These are phyloP conservation scores for Xerocomus spinulosus DNA, from an alignment of 768 basidiomycete species.

Conservation along the genomic window DNA sequence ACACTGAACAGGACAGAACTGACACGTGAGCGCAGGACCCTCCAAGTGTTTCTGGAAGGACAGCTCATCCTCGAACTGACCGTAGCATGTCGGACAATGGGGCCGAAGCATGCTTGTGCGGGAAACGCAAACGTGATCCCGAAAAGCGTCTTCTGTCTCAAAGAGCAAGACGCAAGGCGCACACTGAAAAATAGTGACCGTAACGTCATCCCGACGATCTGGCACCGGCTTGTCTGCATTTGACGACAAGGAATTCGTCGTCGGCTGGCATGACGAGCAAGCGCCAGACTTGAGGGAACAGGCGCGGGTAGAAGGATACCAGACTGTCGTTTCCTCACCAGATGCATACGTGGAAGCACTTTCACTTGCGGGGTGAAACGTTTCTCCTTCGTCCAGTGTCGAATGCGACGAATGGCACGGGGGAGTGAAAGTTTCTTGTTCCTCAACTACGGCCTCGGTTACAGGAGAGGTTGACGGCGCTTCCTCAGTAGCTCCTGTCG, in stretches of 20 bases:
- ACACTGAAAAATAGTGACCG: constrained; percentile 6
- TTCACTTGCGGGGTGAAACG: constrained; percentile 3
- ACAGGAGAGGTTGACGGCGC: neutral
- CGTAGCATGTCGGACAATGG: constrained; percentile 22
- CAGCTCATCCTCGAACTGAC: constrained; percentile 18
- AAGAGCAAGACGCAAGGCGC: constrained; percentile 14
- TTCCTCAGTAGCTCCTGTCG: neutral
- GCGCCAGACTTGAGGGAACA: neutral
- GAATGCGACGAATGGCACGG: constrained; percentile 6
- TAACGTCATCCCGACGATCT: neutral
- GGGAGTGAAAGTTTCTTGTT: neutral
- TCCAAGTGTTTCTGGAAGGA: constrained; percentile 18
- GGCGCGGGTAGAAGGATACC: neutral
- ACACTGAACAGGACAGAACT: constrained; percentile 15
- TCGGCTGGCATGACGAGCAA: constrained; percentile 9
- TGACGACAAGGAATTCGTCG: neutral
- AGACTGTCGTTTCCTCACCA: neutral
- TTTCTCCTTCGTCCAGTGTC: constrained; percentile 5
- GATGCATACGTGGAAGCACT: neutral
- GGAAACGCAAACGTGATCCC: constrained; percentile 13
- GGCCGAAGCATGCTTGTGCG: constrained; percentile 7
- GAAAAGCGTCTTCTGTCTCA: constrained; percentile 7
- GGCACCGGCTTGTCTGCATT: neutral
- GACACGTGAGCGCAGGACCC: constrained; percentile 15
- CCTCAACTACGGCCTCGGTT: neutral